Conservation (phyloP, 371 early-diverging fungal species). For the Mortierella sp. region DNA sequence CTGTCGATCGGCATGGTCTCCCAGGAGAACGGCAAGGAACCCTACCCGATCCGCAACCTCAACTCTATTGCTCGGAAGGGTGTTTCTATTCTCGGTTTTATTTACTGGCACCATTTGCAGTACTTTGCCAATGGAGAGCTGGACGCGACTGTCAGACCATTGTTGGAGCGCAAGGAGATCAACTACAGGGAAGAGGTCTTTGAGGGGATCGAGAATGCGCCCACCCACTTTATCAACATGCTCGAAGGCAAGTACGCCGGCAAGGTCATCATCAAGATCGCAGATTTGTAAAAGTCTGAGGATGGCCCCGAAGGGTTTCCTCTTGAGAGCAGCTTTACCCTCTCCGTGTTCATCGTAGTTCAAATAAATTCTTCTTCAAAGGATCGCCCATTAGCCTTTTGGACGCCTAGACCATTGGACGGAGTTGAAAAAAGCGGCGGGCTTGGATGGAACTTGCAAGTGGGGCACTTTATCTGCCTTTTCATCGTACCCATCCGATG, state of each 20-base stretch:
- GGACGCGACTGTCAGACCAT: slow-evolving; percentile 30
- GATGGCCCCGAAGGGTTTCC: too few relatives aligned
- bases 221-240: slow-evolving; percentile 47
- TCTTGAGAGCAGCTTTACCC: too few relatives aligned
- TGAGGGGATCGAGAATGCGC: slow-evolving; percentile 44
- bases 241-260: slow-evolving; percentile 48
- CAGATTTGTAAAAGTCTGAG: slow-evolving; percentile 26
- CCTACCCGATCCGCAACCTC: slow-evolving; percentile 43
- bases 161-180: slow-evolving; percentile 38
- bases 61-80: slow-evolving; percentile 29
- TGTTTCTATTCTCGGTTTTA: slow-evolving; percentile 37
- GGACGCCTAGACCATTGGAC: too few relatives aligned
- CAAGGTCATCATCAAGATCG: slow-evolving; percentile 47
- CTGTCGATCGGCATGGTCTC: slow-evolving; percentile 54
- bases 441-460: too few relatives aligned
- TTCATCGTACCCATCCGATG: too few relatives aligned
- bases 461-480: too few relatives aligned
- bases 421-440: too few relatives aligned
- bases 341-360: too few relatives aligned
- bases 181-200: slow-evolving; percentile 37
- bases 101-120: slow-evolving; percentile 49
- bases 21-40: slow-evolving; percentile 51
- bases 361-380: too few relatives aligned
- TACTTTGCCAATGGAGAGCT: slow-evolving; percentile 40
- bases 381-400: too few relatives aligned